Conservation (phyloP, 2,329 filamentous ascomycete genomes). For the Cordyceps sp. region DNA sequence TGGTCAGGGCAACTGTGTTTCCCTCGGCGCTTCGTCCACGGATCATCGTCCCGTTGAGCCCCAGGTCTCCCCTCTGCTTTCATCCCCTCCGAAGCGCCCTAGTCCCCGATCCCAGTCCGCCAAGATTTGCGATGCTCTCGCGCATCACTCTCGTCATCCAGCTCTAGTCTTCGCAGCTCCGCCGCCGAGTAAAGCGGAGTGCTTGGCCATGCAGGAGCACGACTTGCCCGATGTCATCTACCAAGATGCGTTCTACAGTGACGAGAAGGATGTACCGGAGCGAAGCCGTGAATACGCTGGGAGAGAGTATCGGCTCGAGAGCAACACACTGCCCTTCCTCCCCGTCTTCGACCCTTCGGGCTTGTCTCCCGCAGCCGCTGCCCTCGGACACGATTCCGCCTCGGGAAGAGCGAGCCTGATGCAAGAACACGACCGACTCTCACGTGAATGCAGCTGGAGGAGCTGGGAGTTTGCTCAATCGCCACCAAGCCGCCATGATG, state of each 20-base stretch:
- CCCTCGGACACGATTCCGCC: conserved; percentile 27
- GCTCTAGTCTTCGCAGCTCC: conserved; percentile 10
- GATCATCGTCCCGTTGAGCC: neutral
- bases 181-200: conserved; percentile 10
- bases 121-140: neutral
- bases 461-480: conserved; percentile 61
- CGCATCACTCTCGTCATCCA: conserved; percentile 1
- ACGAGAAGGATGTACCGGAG: conserved; percentile 67
- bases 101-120: neutral
- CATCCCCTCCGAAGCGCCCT: neutral
- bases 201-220: conserved; percentile 8
- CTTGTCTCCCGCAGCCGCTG: conserved; percentile 34
- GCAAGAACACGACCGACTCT: conserved; percentile 28
- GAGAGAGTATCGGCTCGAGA: conserved; percentile 63
- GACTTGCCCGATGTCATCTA: conserved; percentile 53
- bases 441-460: conserved; percentile 30
- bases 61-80: neutral
- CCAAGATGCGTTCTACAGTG: conserved; percentile 71
- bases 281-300: conserved; percentile 72
- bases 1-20: conserved; percentile 8
- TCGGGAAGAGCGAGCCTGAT: conserved; percentile 35
- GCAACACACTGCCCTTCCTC: conserved; percentile 62
- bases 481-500: conserved; percentile 56
- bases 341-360: conserved; percentile 58
- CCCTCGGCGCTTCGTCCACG: conserved; percentile 3